Evolutionary conservation across 2,329 filamentous ascomycete species (phyloP).

Genomic region (Penicillium vulpinum): DNA sequence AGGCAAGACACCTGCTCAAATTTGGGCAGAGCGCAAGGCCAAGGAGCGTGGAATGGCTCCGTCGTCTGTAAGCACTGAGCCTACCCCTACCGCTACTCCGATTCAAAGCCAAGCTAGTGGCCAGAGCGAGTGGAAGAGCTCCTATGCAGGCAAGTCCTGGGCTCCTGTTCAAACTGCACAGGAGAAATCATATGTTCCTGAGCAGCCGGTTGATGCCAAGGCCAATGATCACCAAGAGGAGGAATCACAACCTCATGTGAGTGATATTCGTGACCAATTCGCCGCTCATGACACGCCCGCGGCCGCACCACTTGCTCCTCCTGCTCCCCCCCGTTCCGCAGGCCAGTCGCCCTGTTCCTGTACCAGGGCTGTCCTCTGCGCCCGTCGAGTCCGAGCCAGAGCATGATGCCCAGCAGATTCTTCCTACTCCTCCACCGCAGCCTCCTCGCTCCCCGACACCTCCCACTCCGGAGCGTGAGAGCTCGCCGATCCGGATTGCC

Average conservation of each 20-base stretch:
- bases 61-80: slow-evolving; percentile 46
- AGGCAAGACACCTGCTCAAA: slow-evolving; percentile 92
- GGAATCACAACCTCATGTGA: slow-evolving; percentile 64
- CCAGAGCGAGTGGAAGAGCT: slow-evolving; percentile 79
- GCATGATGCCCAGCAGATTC: slow-evolving; percentile 33
- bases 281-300: slow-evolving; percentile 65
- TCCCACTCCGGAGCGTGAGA: slow-evolving; percentile 54
- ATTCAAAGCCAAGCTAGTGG: slow-evolving; percentile 71
- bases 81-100: slow-evolving; percentile 50
- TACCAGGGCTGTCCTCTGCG: slow-evolving; percentile 71
- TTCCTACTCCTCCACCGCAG: slow-evolving; percentile 44
- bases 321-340: slow-evolving; percentile 61
- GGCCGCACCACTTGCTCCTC: slow-evolving; percentile 41
- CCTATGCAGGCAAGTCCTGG: slow-evolving; percentile 88
- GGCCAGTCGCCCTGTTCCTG: slow-evolving; percentile 66
- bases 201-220: slow-evolving; percentile 64
- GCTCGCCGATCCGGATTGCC: slow-evolving; percentile 80
- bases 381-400: slow-evolving; percentile 54
- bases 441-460: slow-evolving; percentile 53
- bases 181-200: slow-evolving; percentile 60
- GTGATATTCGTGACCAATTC: slow-evolving; percentile 79
- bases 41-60: slow-evolving; percentile 63
- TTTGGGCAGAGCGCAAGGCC: slow-evolving; percentile 98
- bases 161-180: slow-evolving; percentile 73
- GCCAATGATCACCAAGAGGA: slow-evolving; percentile 53